Percentiles rank a stretch among this genome's conserved stretches.
Evolutionary conservation across 1,284 basidiomycete species (phyloP).

Genomic region (Athelia sp.): DNA sequence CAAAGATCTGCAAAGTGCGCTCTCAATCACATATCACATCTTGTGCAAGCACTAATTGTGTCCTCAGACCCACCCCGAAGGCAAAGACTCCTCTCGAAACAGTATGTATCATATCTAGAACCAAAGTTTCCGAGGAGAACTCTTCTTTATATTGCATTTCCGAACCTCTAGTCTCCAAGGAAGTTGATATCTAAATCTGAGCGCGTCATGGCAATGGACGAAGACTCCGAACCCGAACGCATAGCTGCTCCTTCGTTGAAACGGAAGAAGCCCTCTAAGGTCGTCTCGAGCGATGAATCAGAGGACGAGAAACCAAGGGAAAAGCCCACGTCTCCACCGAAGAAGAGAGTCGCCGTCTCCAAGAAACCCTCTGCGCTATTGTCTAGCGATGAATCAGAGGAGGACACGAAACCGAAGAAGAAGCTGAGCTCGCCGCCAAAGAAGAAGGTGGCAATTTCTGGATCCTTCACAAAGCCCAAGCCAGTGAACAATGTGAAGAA

Average conservation of each 20-base stretch:
- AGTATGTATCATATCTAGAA: conserved; percentile 4
- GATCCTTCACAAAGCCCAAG: conserved; percentile 21
- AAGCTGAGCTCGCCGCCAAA: conserved; percentile 14
- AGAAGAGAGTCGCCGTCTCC: conserved; percentile 26
- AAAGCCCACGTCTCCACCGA: conserved; percentile 14
- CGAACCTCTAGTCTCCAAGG: neutral
- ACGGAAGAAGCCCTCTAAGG: conserved; percentile 16
- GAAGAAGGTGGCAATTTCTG: conserved; percentile 26
- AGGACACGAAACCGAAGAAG: conserved; percentile 12
- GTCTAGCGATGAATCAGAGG: conserved; percentile 24
- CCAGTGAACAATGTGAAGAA: conserved; percentile 9
- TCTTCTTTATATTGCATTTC: neutral
- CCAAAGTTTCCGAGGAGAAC: neutral
- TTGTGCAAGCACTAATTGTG: neutral
- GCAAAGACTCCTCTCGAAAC: neutral
- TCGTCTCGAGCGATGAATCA: conserved; percentile 25
- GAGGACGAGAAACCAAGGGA: conserved; percentile 13
- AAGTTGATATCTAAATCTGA: conserved; percentile 17
- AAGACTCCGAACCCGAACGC: conserved; percentile 7
- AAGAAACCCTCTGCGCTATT: conserved; percentile 16
- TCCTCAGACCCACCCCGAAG: conserved; percentile 1
- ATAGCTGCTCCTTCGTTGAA: conserved; percentile 9
- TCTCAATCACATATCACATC: neutral
- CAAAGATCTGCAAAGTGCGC: neutral
- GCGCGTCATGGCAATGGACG: conserved; percentile 21